phyloP scores from a whole-genome alignment of 106 monocot genomes.

The Gastrodia elata region DNA sequence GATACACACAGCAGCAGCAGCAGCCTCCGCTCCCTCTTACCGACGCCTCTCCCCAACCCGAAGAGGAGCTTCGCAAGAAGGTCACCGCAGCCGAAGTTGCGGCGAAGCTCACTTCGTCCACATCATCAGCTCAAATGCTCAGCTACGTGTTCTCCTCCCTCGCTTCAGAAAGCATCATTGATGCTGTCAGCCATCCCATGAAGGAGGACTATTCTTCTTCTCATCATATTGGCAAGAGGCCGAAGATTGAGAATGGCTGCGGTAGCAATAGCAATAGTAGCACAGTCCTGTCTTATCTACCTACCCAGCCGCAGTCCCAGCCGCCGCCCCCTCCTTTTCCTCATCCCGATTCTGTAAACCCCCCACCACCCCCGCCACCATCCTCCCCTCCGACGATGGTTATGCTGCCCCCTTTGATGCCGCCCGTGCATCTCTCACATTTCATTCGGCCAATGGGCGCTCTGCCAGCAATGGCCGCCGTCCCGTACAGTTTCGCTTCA shows the following conservation, averaged over 20 bases:
- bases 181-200: conserved; percentile 9
- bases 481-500: conserved; percentile 23
- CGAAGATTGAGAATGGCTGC: conserved; percentile 40
- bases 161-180: conserved; percentile 41
- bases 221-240: conserved; percentile 48
- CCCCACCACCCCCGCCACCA: conserved; percentile 5
- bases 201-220: conserved; percentile 34
- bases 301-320: conserved; percentile 8
- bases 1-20: conserved; percentile 15
- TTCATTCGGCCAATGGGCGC: conserved; percentile 13
- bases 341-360: conserved; percentile 24
- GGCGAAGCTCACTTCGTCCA: conserved; percentile 52
- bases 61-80: conserved; percentile 29
- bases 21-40: background rate
- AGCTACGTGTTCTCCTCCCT: conserved; percentile 63
- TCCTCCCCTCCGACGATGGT: conserved; percentile 5
- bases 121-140: conserved; percentile 64
- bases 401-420: conserved; percentile 19
- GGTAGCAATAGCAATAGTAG: too few relatives aligned
- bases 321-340: conserved; percentile 19
- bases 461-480: conserved; percentile 6
- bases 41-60: conserved; percentile 1
- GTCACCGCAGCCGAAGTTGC: conserved; percentile 53
- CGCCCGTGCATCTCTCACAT: conserved; percentile 1
- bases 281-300: conserved; percentile 16